Conservation (phyloP, 2,329 filamentous ascomycete genomes). For the Simplicillium sp. region DNA sequence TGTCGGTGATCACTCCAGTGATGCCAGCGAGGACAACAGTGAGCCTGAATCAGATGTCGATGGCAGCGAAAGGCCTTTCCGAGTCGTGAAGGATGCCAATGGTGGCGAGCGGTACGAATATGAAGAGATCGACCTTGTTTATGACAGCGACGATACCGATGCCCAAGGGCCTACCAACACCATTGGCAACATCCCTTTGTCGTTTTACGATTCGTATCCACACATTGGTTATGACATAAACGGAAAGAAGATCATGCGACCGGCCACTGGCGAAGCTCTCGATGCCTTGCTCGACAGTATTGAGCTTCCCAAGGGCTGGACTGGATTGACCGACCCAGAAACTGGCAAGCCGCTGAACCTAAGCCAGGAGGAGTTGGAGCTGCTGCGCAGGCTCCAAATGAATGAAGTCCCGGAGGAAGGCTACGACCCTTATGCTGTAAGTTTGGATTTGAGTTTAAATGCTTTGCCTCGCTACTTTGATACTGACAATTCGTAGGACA, state of each 20-base stretch:
- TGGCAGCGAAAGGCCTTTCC: slow-evolving; percentile 37
- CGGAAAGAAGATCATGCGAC: slow-evolving; percentile 94
- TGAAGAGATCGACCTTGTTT: slow-evolving; percentile 84
- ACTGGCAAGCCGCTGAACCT: slow-evolving; percentile 90
- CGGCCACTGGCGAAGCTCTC: slow-evolving; percentile 84
- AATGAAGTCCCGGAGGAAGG: slow-evolving; percentile 81
- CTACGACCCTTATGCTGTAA: slow-evolving; percentile 83
- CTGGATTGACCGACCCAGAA: slow-evolving; percentile 83
- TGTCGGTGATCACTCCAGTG: slow-evolving; percentile 14
- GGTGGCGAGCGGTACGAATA: slow-evolving; percentile 87
- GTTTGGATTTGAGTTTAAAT: slow-evolving; percentile 13
- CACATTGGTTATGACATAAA: slow-evolving; percentile 99
- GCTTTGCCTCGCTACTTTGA: not conserved
- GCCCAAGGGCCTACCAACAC: slow-evolving; percentile 73
- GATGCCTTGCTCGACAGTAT: slow-evolving; percentile 94
- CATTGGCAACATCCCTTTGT: slow-evolving; percentile 87
- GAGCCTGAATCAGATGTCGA: slow-evolving; percentile 10
- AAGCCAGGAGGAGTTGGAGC: slow-evolving; percentile 77
- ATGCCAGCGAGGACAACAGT: slow-evolving; percentile 19
- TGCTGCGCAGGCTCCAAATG: slow-evolving; percentile 79
- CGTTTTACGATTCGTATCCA: slow-evolving; percentile 95
- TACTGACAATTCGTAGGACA: slow-evolving; percentile 42
- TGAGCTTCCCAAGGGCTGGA: slow-evolving; percentile 95
- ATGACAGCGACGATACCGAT: slow-evolving; percentile 93
- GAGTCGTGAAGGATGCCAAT: slow-evolving; percentile 70